Percentiles rank a stretch among this genome's conserved stretches.
Evolutionary conservation across 495 filamentous ascomycete species (phyloP).

Genomic region (Penicillium macrosclerotiorum): DNA sequence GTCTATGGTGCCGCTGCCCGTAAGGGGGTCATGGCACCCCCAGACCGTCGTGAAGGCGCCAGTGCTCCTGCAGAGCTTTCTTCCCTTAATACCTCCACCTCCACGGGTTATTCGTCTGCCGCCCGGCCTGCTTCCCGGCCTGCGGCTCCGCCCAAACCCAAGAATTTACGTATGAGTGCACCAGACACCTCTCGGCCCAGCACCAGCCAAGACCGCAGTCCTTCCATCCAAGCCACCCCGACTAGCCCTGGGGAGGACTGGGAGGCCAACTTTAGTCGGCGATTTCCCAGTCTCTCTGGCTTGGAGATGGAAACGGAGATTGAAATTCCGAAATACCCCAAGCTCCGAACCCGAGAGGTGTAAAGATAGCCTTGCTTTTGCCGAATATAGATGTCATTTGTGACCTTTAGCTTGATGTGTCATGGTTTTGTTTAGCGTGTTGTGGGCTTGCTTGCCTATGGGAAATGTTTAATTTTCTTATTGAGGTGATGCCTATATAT

Average conservation of each 20-base stretch:
- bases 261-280: slow-evolving; percentile 73
- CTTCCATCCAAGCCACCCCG: slow-evolving; percentile 20
- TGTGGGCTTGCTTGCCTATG: slow-evolving; percentile 1
- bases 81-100: slow-evolving; percentile 16
- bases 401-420: slow-evolving; percentile 3
- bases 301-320: slow-evolving; percentile 79
- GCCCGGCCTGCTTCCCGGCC: slow-evolving; percentile 38
- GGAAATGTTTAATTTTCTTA: slow-evolving; percentile 6
- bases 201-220: slow-evolving; percentile 23
- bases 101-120: slow-evolving; percentile 21
- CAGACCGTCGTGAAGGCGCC: slow-evolving; percentile 16
- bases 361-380: slow-evolving; percentile 17
- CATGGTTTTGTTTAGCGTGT: slow-evolving; percentile 23
- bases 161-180: slow-evolving; percentile 51
- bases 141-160: slow-evolving; percentile 59
- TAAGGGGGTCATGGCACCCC: slow-evolving; percentile 12
- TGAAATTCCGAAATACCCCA: slow-evolving; percentile 40
- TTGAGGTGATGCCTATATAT: slow-evolving; percentile 29
- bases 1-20: slow-evolving; percentile 18
- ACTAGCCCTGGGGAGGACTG: slow-evolving; percentile 53
- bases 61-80: slow-evolving; percentile 18
- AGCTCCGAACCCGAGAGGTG: slow-evolving; percentile 43
- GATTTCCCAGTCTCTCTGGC: slow-evolving; percentile 76
- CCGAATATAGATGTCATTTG: not conserved
- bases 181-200: slow-evolving; percentile 18